A percentile compares a stretch with the other conserved stretches of the same genome.
These are phyloP conservation scores for Tephrocybe sp. DNA, from an alignment of 768 basidiomycete genomes.

Conservation along the genomic window DNA sequence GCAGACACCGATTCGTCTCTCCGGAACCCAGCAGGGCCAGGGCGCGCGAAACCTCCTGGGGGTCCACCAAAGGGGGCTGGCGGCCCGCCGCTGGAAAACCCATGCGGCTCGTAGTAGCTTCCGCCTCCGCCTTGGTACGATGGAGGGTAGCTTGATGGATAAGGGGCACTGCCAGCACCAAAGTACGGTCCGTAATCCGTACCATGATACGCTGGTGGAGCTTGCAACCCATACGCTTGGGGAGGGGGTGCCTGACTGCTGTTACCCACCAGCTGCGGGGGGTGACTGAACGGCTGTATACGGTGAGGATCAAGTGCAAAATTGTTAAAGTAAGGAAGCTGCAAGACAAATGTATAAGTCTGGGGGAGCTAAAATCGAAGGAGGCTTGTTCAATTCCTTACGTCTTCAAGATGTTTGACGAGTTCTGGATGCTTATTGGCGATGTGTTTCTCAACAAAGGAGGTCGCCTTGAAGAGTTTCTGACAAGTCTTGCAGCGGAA, in stretches of 20 bases:
- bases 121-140: conserved; percentile 28
- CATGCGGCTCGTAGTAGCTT: conserved; percentile 39
- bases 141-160: conserved; percentile 42
- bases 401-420: conserved; percentile 81
- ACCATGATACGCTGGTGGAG: conserved; percentile 42
- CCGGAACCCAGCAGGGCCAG: conserved; percentile 40
- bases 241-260: conserved; percentile 71
- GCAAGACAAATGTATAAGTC: conserved; percentile 13
- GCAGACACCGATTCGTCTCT: conserved; percentile 58
- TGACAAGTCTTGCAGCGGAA: conserved; percentile 95
- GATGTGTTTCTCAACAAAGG: conserved; percentile 98
- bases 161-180: conserved; percentile 23
- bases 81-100: conserved; percentile 36
- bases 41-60: conserved; percentile 32
- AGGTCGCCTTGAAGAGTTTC: conserved; percentile 96
- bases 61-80: conserved; percentile 37
- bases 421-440: conserved; percentile 91
- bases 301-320: conserved; percentile 96
- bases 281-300: conserved; percentile 81
- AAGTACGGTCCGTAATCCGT: conserved; percentile 34
- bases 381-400: conserved; percentile 31
- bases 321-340: conserved; percentile 92
- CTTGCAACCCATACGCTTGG: conserved; percentile 82
- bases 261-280: conserved; percentile 65
- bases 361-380: conserved; percentile 5